Base-by-base conservation (phyloP, 192 early-diverging fungal species). In the Gaertneriomyces semiglobifer region DNA sequence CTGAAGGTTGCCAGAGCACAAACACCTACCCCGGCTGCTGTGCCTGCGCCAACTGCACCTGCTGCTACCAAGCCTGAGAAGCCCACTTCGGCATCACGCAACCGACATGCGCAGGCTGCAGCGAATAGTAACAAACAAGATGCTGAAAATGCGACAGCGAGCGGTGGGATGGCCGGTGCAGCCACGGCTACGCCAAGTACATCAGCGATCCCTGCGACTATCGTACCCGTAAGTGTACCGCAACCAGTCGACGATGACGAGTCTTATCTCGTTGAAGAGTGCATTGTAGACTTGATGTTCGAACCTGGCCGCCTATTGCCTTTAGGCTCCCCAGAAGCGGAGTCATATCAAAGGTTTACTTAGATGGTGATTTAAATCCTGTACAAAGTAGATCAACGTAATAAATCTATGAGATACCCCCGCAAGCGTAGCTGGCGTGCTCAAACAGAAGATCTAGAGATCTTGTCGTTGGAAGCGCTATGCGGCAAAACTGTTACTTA, bases 221-320 rank as follows among this genome's bases (percentile, higher is more conserved):
- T 66, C 8, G 62, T 65, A 7, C 62, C 58, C 6, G 47, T 71
- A 14, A 47, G 38, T 7, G 25, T 70, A 5, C 68, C 68, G 14
- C 8, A n/a, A 1, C 50, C 57, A n/a, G 62, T 44, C 18, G 57
- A 61, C 9, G 70, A 76, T 61, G 11, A 44, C 20, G 69, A 53
- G 12, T 65, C 71, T 25, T 10, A 47, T 33, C 60, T 60, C 7
- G 60, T 62, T 19, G 78, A 78, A 63, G 54, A 64, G 41, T 61
- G 66, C 5, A 76, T 82, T 52, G 82, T 84, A 12, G 82, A 84
- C 70, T 62, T 84, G 9, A 82, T 84, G 77, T 79, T 79, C 71
- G 70, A 80, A 19, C 82, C 79, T 18, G 82, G 80, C 14, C 40
- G 62, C 41, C 51, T 84, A 41, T 16, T 82, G 20, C 7, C 25